phyloP scores from a whole-genome alignment of 164 flowering plant species.

The Vitis rotundifolia region DNA sequence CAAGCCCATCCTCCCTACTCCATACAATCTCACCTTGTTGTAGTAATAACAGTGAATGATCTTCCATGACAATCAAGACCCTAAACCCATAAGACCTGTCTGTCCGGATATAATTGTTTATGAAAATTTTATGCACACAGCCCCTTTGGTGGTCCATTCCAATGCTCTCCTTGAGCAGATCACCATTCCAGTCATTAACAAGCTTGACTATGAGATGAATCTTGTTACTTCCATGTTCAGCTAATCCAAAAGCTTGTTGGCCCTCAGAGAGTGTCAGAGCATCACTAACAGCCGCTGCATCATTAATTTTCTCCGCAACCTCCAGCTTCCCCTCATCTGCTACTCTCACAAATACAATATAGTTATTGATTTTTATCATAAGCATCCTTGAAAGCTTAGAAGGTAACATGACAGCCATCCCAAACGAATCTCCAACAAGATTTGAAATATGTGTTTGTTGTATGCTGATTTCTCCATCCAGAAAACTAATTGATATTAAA shows the following conservation, averaged over 20 bases:
- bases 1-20: slow-evolving; percentile 96
- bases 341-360: slow-evolving; percentile 43
- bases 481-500: slow-evolving; percentile 47
- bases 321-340: slow-evolving; percentile 50
- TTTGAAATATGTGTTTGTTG: slow-evolving; percentile 50
- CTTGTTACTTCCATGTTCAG: slow-evolving; percentile 50
- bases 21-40: slow-evolving; percentile 97
- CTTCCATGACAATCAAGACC: slow-evolving; percentile 95
- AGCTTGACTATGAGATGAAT: slow-evolving; percentile 67
- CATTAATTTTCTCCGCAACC: slow-evolving; percentile 50
- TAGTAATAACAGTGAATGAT: slow-evolving; percentile 77
- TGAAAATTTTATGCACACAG: slow-evolving; percentile 67
- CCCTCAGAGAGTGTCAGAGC: slow-evolving; percentile 59
- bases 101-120: slow-evolving; percentile 80
- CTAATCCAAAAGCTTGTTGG: slow-evolving; percentile 68
- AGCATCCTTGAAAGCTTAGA: slow-evolving; percentile 52
- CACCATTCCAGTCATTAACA: slow-evolving; percentile 47
- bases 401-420: slow-evolving; percentile 56
- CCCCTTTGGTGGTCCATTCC: slow-evolving; percentile 70
- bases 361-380: slow-evolving; percentile 43
- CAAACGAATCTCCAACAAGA: slow-evolving; percentile 54
- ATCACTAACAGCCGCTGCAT: slow-evolving; percentile 67
- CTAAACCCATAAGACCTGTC: slow-evolving; percentile 89
- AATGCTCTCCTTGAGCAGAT: slow-evolving; percentile 65
- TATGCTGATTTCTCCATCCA: slow-evolving; percentile 50